Evolutionary conservation across 2,329 filamentous ascomycete genomes (phyloP).

Genomic region (Aspergillus oerlinghausenensis): DNA sequence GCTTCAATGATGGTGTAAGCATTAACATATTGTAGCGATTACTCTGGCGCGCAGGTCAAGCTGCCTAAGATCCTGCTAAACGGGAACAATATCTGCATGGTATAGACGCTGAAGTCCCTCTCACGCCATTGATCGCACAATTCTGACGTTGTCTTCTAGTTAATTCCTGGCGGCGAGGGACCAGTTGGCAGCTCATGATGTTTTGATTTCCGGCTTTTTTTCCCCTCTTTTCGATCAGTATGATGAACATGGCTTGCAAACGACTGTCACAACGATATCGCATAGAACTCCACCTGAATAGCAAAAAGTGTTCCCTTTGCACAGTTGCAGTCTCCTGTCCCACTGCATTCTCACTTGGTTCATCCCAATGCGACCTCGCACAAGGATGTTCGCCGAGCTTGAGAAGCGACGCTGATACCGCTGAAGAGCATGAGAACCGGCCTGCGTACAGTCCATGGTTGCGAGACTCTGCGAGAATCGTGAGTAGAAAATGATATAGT

Average conservation of each 20-base stretch:
- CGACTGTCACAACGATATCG: slow-evolving; percentile 13
- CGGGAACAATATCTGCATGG: slow-evolving; percentile 99
- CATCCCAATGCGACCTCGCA: neutral
- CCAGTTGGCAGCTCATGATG: slow-evolving; percentile 43
- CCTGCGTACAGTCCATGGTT: neutral
- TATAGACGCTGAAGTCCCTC: slow-evolving; percentile 40
- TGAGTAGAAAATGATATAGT: neutral
- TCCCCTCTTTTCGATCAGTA: slow-evolving; percentile 3
- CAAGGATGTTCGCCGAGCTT: neutral
- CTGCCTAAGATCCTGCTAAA: slow-evolving; percentile 93
- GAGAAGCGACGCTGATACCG: neutral
- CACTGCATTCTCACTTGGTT: neutral
- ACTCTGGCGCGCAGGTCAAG: slow-evolving; percentile 80
- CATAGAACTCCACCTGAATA: slow-evolving; percentile 15
- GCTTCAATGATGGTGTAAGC: neutral
- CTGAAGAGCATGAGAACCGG: neutral
- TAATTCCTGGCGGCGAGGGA: slow-evolving; percentile 74
- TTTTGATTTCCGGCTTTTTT: slow-evolving; percentile 10
- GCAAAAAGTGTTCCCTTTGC: neutral
- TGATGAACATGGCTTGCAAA: slow-evolving; percentile 11
- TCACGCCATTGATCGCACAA: neutral
- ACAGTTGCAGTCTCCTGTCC: too few species aligned
- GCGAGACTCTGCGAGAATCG: neutral
- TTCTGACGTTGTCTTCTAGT: slow-evolving; percentile 40
- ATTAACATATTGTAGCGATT: slow-evolving; percentile 61